Base-by-base conservation (phyloP, 2,329 filamentous ascomycete genomes). In the Xylaria sp. region DNA sequence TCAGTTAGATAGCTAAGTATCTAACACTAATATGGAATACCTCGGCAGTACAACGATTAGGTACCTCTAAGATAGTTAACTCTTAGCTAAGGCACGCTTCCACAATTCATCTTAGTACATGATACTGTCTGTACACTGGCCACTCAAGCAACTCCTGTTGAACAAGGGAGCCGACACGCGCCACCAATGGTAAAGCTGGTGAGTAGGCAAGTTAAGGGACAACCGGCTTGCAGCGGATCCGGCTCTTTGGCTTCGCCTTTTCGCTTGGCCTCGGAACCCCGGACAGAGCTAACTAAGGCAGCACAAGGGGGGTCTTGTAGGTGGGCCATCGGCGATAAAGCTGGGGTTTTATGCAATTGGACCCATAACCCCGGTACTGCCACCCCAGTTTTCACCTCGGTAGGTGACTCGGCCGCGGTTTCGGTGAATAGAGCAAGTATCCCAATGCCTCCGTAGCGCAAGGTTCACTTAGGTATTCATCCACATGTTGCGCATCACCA, bases 201-300 rank as follows among this genome's bases (percentile, higher is more conserved):
- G 10, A 25, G 1, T 31, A 10, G 9, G 3, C 3, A 51, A 13
- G 20, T 51, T 10, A 10, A 12, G 5, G 23, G 23, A 25, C 3
- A 28, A 23, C 20, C 25, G 20, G 48, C 55, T 60, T 18, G 28
- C 25, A 39, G 46, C 50, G 46, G 59, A 34, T 25, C 56, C 59
- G 61, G 55, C 25, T 28, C 28, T 28, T 56, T 46, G 41, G 15
- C 15, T 18, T 46, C 15, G 18, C 15, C 41, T 15, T n/a, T 18
- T 67, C 39, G 60, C 55, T 50, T 61, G 41, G 60, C 66, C 66
- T 61, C 66, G 62, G 66, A 37, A 48, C 62, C 62, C 62, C 62
- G 39, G 62, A 58, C 39, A 46, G 28, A 57, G 58, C 65, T 63
- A 62, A 58, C 31, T 15, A 23, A 9, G 34, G 5, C 7, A 37